Evolutionary conservation across 1,139 yeast species (phyloP).

Genomic region (Barnettozyma hawaiiensis): DNA sequence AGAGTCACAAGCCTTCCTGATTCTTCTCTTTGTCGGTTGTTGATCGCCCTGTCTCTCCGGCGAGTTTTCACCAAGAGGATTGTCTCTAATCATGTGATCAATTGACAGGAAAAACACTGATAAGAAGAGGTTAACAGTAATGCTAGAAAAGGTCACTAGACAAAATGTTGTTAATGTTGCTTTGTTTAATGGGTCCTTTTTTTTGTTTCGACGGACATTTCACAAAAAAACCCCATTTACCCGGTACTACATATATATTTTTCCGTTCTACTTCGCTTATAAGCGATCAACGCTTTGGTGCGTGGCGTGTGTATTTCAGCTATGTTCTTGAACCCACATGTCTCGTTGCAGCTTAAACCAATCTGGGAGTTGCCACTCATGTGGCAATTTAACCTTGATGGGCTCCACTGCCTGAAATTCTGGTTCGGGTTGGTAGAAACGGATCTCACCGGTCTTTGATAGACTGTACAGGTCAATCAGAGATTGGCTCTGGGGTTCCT

Average conservation of each 20-base stretch:
- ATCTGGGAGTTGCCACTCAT: conserved; percentile 54
- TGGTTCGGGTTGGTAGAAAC: conserved; percentile 22
- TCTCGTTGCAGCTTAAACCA: conserved; percentile 67
- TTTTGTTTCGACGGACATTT: neutral
- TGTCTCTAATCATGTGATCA: neutral
- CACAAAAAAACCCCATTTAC: neutral
- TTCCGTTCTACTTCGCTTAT: neutral
- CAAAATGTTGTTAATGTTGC: neutral
- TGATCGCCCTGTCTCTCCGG: neutral
- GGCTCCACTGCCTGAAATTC: conserved; percentile 24
- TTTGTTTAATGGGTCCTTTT: neutral
- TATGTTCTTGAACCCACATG: conserved; percentile 49
- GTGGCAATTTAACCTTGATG: conserved; percentile 48
- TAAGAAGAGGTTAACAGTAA: neutral
- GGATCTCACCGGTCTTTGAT: conserved; percentile 7
- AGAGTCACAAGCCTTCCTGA: conserved; percentile 36
- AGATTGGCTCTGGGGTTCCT: conserved; percentile 28
- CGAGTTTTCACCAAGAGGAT: neutral
- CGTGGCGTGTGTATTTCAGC: neutral
- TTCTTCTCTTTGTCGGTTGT: conserved; percentile 15
- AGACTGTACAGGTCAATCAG: conserved; percentile 7
- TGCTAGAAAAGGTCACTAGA: too few species aligned
- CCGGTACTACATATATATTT: too few species aligned
- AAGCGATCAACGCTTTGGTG: neutral
- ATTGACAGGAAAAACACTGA: neutral